Evolutionary conservation across 495 filamentous ascomycete genomes (phyloP).

Genomic region (Penicillium dipodomyicola): DNA sequence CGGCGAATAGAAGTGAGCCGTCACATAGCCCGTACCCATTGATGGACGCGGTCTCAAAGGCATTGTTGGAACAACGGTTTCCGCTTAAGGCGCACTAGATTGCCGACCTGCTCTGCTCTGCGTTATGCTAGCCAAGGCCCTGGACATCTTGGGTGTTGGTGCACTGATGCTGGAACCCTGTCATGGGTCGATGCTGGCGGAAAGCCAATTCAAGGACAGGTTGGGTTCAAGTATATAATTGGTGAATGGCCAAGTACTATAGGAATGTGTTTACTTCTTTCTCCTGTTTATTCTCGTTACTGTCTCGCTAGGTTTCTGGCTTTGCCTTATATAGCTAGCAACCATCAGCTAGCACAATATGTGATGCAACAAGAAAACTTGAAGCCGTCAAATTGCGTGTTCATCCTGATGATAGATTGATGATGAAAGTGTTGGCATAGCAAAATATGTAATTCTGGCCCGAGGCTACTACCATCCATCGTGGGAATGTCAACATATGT

Average conservation of each 20-base stretch:
- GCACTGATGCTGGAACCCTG: slow-evolving; percentile 24
- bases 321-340: background rate
- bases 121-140: slow-evolving; percentile 32
- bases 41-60: slow-evolving; percentile 51
- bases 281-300: background rate
- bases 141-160: slow-evolving; percentile 32
- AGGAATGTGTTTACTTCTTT: background rate
- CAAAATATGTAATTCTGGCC: background rate
- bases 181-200: slow-evolving; percentile 36
- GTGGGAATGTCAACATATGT: background rate
- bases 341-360: background rate
- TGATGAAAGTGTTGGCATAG: background rate
- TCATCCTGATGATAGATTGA: background rate
- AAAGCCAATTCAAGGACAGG: slow-evolving; percentile 50
- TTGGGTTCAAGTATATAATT: slow-evolving; percentile 23
- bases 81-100: slow-evolving; percentile 47
- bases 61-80: slow-evolving; percentile 52
- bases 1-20: slow-evolving; percentile 59
- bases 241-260: background rate
- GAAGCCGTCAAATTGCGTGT: background rate
- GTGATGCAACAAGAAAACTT: background rate
- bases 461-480: background rate
- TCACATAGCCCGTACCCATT: slow-evolving; percentile 47
- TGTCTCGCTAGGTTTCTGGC: background rate
- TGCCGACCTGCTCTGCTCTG: slow-evolving; percentile 48